Evolutionary conservation across 2,329 filamentous ascomycete species (phyloP).

Genomic region (Arthrobotrys conoides): DNA sequence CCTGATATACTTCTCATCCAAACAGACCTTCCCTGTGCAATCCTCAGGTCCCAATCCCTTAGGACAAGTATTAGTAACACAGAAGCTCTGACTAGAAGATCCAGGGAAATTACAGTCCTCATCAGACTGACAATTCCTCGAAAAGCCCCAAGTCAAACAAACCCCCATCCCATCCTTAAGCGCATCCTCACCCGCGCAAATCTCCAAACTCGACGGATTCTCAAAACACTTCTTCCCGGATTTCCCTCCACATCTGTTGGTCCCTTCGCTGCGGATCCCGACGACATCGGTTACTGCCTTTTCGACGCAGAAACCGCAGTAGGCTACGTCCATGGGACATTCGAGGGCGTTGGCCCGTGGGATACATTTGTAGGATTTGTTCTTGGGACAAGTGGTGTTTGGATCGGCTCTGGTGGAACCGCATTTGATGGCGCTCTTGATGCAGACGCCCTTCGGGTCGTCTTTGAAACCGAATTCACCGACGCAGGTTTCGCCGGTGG

Average conservation of each 20-base stretch:
- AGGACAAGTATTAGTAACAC: conserved; percentile 35
- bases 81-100: conserved; percentile 12
- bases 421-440: conserved; percentile 22
- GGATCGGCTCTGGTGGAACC: conserved; percentile 17
- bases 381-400: conserved; percentile 27
- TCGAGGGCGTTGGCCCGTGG: conserved; percentile 13
- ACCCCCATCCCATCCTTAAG: conserved; percentile 42
- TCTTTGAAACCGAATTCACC: conserved; percentile 45
- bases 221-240: conserved; percentile 41
- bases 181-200: conserved; percentile 37
- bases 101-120: conserved; percentile 7
- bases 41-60: conserved; percentile 9
- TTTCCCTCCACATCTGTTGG: conserved; percentile 29
- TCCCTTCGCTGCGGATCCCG: conserved; percentile 33
- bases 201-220: conserved; percentile 21
- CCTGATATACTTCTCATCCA: conserved; percentile 28
- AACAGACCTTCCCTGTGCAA: conserved; percentile 38
- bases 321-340: conserved; percentile 24
- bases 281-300: conserved; percentile 1
- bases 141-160: conserved; percentile 8
- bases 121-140: conserved; percentile 11
- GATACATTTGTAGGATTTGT: conserved; percentile 37
- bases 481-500: conserved; percentile 38
- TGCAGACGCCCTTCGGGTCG: conserved; percentile 38
- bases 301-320: conserved; percentile 29